Evolutionary conservation across 2,329 filamentous ascomycete genomes (phyloP).

Genomic region (Fonsecaea monophora): DNA sequence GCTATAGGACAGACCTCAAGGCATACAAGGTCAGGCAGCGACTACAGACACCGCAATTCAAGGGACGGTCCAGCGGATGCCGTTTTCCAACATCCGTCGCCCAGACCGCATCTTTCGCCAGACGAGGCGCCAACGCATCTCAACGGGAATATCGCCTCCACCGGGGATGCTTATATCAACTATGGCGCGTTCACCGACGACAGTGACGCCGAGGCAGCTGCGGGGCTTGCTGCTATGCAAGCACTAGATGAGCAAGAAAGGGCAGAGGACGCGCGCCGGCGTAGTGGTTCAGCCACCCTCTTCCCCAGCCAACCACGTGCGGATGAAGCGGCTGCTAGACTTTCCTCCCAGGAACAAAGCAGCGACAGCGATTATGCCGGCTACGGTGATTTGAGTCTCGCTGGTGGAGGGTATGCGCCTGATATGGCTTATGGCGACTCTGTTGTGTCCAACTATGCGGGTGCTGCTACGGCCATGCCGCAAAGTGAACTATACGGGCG

Average conservation of each 20-base stretch:
- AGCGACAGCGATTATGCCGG: slow-evolving; percentile 75
- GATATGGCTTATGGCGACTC: slow-evolving; percentile 67
- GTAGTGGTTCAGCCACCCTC: slow-evolving; percentile 52
- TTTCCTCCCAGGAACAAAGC: slow-evolving; percentile 48
- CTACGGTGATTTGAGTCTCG: slow-evolving; percentile 72
- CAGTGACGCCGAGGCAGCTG: slow-evolving; percentile 85
- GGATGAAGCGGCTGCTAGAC: slow-evolving; percentile 43
- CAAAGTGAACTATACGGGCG: slow-evolving; percentile 35
- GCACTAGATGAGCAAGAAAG: slow-evolving; percentile 81
- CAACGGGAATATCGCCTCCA: slow-evolving; percentile 58
- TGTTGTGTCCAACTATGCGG: slow-evolving; percentile 42
- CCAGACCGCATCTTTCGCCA: slow-evolving; percentile 45
- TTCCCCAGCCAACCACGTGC: slow-evolving; percentile 47
- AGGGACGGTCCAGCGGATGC: slow-evolving; percentile 25
- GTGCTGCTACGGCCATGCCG: slow-evolving; percentile 33
- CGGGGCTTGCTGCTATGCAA: slow-evolving; percentile 81
- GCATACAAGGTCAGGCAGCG: slow-evolving; percentile 24
- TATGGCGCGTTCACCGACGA: slow-evolving; percentile 68
- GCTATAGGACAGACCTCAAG: slow-evolving; percentile 47
- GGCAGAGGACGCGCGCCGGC: slow-evolving; percentile 60
- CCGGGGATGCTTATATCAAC: slow-evolving; percentile 54
- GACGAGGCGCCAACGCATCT: slow-evolving; percentile 55
- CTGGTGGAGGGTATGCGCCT: slow-evolving; percentile 73
- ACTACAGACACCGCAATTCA: slow-evolving; percentile 26
- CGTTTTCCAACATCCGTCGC: slow-evolving; percentile 40